phyloP scores from a whole-genome alignment of 805 yeast genomes.

The Candida boidinii region DNA sequence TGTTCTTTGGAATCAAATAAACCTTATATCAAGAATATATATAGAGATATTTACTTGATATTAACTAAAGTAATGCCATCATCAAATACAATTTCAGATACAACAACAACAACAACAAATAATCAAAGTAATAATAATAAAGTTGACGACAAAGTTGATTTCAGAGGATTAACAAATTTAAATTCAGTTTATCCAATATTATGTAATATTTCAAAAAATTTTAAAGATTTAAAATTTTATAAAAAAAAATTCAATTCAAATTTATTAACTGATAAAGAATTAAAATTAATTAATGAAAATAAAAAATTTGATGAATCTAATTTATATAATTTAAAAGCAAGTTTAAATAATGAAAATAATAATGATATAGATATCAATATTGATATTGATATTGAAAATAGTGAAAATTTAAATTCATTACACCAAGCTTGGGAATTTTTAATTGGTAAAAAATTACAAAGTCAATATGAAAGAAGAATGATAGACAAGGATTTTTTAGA shows the following conservation, averaged over 20 bases:
- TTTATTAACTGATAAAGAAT: constrained; percentile 29
- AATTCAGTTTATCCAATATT: constrained; percentile 18
- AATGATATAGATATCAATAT: neutral
- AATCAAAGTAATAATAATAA: too few relatives aligned
- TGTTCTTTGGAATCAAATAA: constrained; percentile 15
- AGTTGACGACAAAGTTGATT: constrained; percentile 6
- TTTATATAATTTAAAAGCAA: constrained; percentile 5
- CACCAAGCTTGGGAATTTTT: constrained; percentile 42
- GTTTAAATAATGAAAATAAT: neutral
- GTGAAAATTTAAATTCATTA: constrained; percentile 7
- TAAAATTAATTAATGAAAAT: constrained; percentile 18
- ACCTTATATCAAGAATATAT: constrained; percentile 14
- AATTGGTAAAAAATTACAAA: constrained; percentile 36
- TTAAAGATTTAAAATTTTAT: constrained; percentile 11
- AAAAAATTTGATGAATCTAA: constrained; percentile 24
- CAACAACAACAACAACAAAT: neutral
- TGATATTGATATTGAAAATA: too few relatives aligned
- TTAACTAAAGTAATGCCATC: constrained; percentile 29
- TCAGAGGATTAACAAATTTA: constrained; percentile 20
- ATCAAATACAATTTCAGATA: constrained; percentile 9
- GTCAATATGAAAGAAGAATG: constrained; percentile 40
- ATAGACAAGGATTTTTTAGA: constrained; percentile 18
- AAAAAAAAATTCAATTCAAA: constrained; percentile 23
- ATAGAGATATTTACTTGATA: constrained; percentile 25
- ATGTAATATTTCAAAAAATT: constrained; percentile 16